Base-by-base conservation (phyloP, 106 monocot genomes). In the Gastrodia elata region DNA sequence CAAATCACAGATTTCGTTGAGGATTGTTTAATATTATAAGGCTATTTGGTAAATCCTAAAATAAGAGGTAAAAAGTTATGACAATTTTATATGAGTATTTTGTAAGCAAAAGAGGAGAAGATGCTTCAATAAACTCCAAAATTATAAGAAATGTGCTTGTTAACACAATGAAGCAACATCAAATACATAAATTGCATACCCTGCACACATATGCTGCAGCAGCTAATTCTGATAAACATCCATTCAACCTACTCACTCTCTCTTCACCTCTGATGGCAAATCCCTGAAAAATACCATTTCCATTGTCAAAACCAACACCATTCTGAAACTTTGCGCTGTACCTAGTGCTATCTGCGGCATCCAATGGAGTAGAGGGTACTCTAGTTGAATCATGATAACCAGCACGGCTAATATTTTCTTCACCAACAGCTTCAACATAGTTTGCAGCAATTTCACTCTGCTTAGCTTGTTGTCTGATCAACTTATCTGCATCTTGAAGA, bases 251-350 rank as follows among this genome's bases (percentile, higher is more conserved):
- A 65, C 80, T 89, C 42, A 81, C 73, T 46, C 77, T 70, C 74
- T 95, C 91, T 80, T 84, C 78, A 32, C 91, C 91, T 34, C 94
- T 91, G 76, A 89, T 89, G 37, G 94, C 91, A 80, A 95, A 95
- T 38, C 94, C 91, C 71, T 78, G 91, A 44, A 77, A 75, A 36
- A 78, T 78, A 49, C 91, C 91, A 83, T 88, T 91, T n/a, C 87
- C 91, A 73, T 81, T 85, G 75, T 89, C 85, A 82, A 94, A 95
- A 6, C 94, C 94, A 72, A 95, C 85, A 75, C 94, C 94, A 84
- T 95, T 95, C 36, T 87, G 84, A 76, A 95, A 94, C 38, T 59
- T 78, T 71, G 83, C 65, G 64, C 28, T 74, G 64, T 65, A 80
- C 20, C 40, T 77, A 52, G 44, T 77, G 26, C 40, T 59, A 32